Base-by-base conservation (phyloP, 306 rosid genomes). In the Betula pendula region DNA sequence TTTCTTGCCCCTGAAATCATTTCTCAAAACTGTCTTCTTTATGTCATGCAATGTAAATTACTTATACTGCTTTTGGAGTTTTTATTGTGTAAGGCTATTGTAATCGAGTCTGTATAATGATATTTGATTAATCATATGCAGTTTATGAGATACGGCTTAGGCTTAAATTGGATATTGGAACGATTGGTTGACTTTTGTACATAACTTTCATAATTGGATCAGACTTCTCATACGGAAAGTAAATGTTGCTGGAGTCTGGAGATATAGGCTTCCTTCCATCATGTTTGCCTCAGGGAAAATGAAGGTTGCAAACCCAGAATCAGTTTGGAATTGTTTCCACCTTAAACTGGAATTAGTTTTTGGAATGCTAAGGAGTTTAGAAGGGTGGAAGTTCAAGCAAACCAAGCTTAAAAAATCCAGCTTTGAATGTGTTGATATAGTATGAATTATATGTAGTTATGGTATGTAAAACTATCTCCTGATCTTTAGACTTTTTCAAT, bases 181-280 rank as follows among this genome's bases (percentile, higher is more conserved):
- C 44, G 8, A 40, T 44, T n/a, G 45, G 65, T 70, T 70, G 35
- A 38, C 42, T 62, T 70, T 68, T 35, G n/a, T 19, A 40, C 2
- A 35, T 38, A 38, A 17, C 48, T 38, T 35, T 20, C 14, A n/a
- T 38, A 66, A n/a, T 66, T 66, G 48, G 48, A 66, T 8, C 25
- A 38, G 70, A 66, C 70, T 38, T 31, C 15, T 38, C 70, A 38
- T 6, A 9, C 2, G 16, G 43, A 31, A 33, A 35, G 70, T 35
- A 66, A 66, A 38, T 40, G 27, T 66, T 38, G 48, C 70, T 66
- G 47, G 48, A 66, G 49, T 27, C 70, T 66, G 47, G 48, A 66
- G 49, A 38, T 66, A 17, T 35, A 33, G 68, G 68, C 44, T 62
- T 17, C 68, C 68, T 29, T 16, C 49, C 48, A 1, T 66, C 13